phyloP scores from a whole-genome alignment of 2,329 filamentous ascomycete genomes.

The Pezicula carpinea region DNA sequence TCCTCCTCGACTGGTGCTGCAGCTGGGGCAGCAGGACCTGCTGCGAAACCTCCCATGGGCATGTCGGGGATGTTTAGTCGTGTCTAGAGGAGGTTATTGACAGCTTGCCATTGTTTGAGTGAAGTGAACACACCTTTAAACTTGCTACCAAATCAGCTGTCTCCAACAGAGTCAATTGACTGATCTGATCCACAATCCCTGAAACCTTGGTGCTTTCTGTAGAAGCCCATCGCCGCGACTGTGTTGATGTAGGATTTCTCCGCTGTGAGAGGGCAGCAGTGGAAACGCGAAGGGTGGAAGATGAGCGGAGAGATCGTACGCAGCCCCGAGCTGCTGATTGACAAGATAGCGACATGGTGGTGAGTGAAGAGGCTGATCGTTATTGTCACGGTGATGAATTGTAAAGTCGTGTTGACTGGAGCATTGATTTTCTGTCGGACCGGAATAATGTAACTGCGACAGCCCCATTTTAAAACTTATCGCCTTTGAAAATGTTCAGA shows the following conservation, averaged over 20 bases:
- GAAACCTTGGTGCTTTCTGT: conserved; percentile 93
- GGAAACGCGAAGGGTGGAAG: conserved; percentile 41
- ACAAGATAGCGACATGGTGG: conserved; percentile 58
- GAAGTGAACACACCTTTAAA: conserved; percentile 68
- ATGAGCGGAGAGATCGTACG: conserved; percentile 55
- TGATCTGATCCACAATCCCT: conserved; percentile 96
- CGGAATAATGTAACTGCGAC: too few relatives aligned
- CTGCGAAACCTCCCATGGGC: conserved; percentile 86
- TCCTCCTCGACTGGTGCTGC: conserved; percentile 71
- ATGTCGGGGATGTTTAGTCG: conserved; percentile 97
- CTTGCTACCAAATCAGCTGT: conserved; percentile 92
- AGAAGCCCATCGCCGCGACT: conserved; percentile 77
- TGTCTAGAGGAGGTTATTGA: conserved; percentile 47
- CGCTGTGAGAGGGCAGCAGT: conserved; percentile 39
- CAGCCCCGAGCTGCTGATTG: conserved; percentile 61
- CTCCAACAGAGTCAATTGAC: conserved; percentile 94
- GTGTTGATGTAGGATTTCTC: conserved; percentile 36
- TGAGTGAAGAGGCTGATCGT: conserved; percentile 17
- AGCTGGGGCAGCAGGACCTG: conserved; percentile 54
- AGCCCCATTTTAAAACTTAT: not conserved
- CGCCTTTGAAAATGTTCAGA: not conserved
- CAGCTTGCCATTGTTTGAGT: conserved; percentile 7
- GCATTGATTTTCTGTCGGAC: not conserved
- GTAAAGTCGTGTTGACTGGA: not conserved
- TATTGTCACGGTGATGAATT: not conserved